phyloP scores from a whole-genome alignment of 2,329 filamentous ascomycete species.

The Talaromyces amestolkiae region DNA sequence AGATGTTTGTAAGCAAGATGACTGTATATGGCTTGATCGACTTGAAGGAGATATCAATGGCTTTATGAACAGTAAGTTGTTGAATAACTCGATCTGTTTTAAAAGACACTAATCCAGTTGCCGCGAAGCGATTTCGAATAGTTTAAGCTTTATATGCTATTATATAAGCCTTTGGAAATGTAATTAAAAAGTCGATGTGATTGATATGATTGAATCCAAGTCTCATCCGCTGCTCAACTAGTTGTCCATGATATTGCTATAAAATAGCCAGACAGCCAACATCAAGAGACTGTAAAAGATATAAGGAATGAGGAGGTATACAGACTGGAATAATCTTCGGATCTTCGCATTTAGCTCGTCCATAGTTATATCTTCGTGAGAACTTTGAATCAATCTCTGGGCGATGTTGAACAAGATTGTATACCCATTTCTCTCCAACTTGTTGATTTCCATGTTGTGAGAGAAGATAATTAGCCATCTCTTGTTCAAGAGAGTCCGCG shows the following conservation, averaged over 20 bases:
- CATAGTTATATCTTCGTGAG: too few species aligned
- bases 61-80: background rate
- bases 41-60: too few species aligned
- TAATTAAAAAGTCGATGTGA: background rate
- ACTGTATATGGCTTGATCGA: too few species aligned
- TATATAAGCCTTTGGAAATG: background rate
- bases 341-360: too few species aligned
- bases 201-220: background rate
- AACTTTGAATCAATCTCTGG: too few species aligned
- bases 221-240: background rate
- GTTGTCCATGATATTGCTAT: background rate
- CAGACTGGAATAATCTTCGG: background rate
- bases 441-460: too few species aligned
- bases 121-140: background rate
- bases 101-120: background rate
- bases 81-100: background rate
- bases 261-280: background rate
- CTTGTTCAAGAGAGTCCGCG: too few species aligned
- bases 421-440: too few species aligned
- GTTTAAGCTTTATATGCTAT: background rate
- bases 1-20: too few species aligned
- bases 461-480: too few species aligned
- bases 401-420: too few species aligned
- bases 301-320: background rate
- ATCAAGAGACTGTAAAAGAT: background rate